Base-by-base conservation (phyloP, 2,329 filamentous ascomycete genomes). In the Cercospora janseana region DNA sequence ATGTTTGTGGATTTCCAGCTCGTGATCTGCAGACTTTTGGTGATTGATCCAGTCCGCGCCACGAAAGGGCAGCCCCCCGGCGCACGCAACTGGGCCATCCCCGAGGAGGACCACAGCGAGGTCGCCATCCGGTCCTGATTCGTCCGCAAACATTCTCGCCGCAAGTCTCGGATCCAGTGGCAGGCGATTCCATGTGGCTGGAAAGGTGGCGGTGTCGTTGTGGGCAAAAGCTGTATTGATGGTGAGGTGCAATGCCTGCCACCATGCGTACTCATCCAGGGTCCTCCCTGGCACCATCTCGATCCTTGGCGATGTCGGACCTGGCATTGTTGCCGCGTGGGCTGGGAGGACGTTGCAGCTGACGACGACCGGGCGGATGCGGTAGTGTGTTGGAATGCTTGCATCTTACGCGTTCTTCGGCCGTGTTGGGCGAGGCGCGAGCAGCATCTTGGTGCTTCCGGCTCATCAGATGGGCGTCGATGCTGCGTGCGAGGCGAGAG, bases 111-210 rank as follows among this genome's bases (percentile, higher is more conserved):
- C 38, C 8, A 59, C 52, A 4, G 49, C 56, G 7, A 63, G 28
- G 20, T 44, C 16, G 21, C 60, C 58, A 9, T 56, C 26, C 1
- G 49, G 32, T 8, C 58, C 58, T 9, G 62, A 52, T 49, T 63
- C 60, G 27, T 46, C 35, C 8, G 52, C 52, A 9, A 62, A 41
- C 8, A 48, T 52, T 31, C 47, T 16, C 10, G 54, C 60, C 16
- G 28, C 59, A 42, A 29, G 21, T 34, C 29, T 24, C 15, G 27
- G 49, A 31, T 34, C 60, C 49, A 6, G 16, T 23, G 49, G 55
- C n/a, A 64, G 58, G 15, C 61, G 59, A 6, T 41, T 47, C 61
- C 61, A 62, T 6, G 52, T 47, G n/a, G 52, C 51, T 3, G 60
- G 59, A 28, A 62, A 60, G 27, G 52, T 58, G 10, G 51, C 31